Evolutionary conservation across 2,329 filamentous ascomycete species (phyloP).

Genomic region (Fusarium pseudonygamai): DNA sequence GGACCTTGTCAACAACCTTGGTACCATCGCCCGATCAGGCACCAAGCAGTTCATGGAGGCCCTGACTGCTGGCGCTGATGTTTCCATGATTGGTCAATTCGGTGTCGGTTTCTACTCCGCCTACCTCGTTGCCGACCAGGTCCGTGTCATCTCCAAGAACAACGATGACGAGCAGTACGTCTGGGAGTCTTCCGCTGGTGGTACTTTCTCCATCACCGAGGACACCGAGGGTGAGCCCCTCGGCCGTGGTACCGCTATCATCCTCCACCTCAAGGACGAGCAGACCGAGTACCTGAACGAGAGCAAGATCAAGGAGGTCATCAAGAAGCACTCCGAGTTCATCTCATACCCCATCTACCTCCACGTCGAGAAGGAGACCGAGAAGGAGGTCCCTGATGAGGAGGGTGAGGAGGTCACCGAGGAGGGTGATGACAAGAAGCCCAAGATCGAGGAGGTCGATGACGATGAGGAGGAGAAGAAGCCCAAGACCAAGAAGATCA

Average conservation of each 20-base stretch:
- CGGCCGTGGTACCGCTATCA: slow-evolving; percentile 96
- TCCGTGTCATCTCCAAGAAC: slow-evolving; percentile 97
- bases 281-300: slow-evolving; percentile 98
- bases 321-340: slow-evolving; percentile 99
- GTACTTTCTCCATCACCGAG: slow-evolving; percentile 91
- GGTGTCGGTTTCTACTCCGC: slow-evolving; percentile 99
- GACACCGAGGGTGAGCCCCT: slow-evolving; percentile 92
- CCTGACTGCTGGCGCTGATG: slow-evolving; percentile 95
- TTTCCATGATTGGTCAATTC: slow-evolving; percentile 99
- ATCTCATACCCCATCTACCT: slow-evolving; percentile 99
- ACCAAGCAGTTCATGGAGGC: slow-evolving; percentile 99
- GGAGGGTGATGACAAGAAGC: slow-evolving; percentile 90
- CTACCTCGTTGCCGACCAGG: slow-evolving; percentile 97
- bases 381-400: slow-evolving; percentile 98
- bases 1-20: slow-evolving; percentile 99
- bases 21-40: slow-evolving; percentile 98
- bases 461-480: slow-evolving; percentile 91
- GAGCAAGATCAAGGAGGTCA: slow-evolving; percentile 99
- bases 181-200: slow-evolving; percentile 97
- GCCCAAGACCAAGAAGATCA: slow-evolving; percentile 99
- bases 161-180: slow-evolving; percentile 99
- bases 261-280: slow-evolving; percentile 99
- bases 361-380: slow-evolving; percentile 98
- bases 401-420: slow-evolving; percentile 72
- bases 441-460: slow-evolving; percentile 92